These are phyloP conservation scores for Pseudogymnoascus sp. DNA, from an alignment of 2,329 filamentous ascomycete species.

Conservation along the genomic window DNA sequence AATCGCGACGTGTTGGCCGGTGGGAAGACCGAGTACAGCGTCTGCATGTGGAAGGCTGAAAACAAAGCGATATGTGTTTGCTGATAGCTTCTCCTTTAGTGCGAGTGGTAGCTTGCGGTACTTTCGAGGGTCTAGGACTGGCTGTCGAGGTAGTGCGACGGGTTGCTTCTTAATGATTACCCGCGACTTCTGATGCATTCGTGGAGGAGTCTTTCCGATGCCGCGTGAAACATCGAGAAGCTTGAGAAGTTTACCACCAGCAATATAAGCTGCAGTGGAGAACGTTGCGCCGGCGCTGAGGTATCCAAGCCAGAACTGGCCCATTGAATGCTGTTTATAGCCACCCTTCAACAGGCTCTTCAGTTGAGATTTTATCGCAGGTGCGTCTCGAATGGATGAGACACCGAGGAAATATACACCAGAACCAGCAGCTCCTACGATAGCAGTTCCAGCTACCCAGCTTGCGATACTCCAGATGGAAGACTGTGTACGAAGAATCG, in stretches of 20 bases:
- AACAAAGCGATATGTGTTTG: constrained; percentile 17
- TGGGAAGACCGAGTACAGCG: constrained; percentile 33
- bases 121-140: constrained; percentile 15
- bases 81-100: constrained; percentile 17
- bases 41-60: constrained; percentile 29
- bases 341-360: not conserved
- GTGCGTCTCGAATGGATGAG: not conserved
- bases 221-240: not conserved
- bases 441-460: not conserved
- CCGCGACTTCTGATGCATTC: not conserved
- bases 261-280: not conserved
- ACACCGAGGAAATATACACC: not conserved
- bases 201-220: not conserved
- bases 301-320: not conserved
- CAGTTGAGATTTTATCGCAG: not conserved
- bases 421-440: not conserved
- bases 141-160: not conserved
- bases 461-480: not conserved
- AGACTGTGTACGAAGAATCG: not conserved
- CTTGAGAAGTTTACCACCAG: not conserved
- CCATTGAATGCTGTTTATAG: not conserved
- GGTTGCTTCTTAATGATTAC: not conserved
- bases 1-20: constrained; percentile 35
- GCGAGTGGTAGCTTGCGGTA: constrained; percentile 19
- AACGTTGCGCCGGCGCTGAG: constrained; percentile 1